Evolutionary conservation across 2,329 filamentous ascomycete species (phyloP).

Genomic region (Sarocladiaceae sp.): DNA sequence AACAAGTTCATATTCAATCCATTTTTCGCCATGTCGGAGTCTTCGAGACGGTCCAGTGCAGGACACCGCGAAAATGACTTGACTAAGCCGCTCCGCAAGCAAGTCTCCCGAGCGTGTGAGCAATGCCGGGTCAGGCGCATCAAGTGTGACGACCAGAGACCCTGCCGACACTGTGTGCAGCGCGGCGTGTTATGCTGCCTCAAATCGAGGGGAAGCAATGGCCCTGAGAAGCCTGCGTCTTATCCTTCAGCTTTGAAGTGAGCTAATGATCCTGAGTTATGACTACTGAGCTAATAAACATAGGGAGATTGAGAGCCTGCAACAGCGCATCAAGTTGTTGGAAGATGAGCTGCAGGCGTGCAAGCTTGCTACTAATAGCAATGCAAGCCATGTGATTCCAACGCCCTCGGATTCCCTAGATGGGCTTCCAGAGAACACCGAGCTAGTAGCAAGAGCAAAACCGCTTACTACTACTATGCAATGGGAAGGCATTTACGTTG

Average conservation of each 20-base stretch:
- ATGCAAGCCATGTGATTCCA: too few relatives aligned
- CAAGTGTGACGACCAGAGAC: neutral
- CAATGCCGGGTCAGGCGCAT: neutral
- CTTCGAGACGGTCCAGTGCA: too few relatives aligned
- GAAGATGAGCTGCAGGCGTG: neutral
- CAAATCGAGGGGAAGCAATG: neutral
- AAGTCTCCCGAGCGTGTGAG: neutral
- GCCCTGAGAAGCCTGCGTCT: neutral
- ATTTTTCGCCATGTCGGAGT: too few relatives aligned
- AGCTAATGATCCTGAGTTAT: neutral
- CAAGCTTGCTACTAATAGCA: too few relatives aligned
- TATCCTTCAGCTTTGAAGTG: neutral
- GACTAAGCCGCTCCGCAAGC: neutral
- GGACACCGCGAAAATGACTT: too few relatives aligned
- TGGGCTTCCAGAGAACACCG: too few relatives aligned
- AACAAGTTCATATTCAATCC: too few relatives aligned
- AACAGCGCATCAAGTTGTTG: neutral
- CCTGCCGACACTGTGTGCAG: neutral
- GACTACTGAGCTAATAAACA: neutral
- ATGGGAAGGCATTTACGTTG: constrained; percentile 30
- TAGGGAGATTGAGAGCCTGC: neutral
- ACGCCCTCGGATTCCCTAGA: too few relatives aligned
- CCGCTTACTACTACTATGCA: too few relatives aligned
- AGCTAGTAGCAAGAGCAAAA: too few relatives aligned
- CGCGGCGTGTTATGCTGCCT: neutral